Percentiles rank a stretch among this genome's conserved stretches.
Conservation (phyloP, 169 alveolate genomes). For the Cryptosporidium parvum region DNA sequence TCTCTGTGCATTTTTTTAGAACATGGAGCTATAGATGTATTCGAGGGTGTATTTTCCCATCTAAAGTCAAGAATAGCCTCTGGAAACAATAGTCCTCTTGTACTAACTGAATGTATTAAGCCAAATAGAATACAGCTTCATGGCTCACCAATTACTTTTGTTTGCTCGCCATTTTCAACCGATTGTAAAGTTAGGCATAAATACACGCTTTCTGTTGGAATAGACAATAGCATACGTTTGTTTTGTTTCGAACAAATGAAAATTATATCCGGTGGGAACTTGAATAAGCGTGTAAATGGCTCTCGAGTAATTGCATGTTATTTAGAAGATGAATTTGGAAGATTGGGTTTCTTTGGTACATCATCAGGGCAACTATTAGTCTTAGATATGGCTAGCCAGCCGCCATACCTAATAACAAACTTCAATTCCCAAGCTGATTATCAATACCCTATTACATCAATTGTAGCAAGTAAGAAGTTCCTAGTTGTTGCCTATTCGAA, state of each 20-base stretch:
- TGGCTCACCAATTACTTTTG: constrained; percentile 9
- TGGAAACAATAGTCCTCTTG: constrained; percentile 13
- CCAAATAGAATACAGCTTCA: constrained; percentile 47
- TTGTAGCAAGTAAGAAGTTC: background rate
- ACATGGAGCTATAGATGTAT: constrained; percentile 37
- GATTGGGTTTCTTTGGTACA: constrained; percentile 64
- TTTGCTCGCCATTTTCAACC: constrained; percentile 21
- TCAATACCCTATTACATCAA: constrained; percentile 38
- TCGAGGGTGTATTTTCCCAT: background rate
- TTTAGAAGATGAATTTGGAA: constrained; percentile 49
- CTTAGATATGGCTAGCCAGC: constrained; percentile 69
- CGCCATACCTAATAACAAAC: constrained; percentile 52
- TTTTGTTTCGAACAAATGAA: constrained; percentile 67
- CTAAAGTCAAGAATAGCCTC: background rate
- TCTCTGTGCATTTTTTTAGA: constrained; percentile 28
- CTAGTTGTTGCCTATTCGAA: constrained; percentile 51
- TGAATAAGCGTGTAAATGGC: constrained; percentile 48
- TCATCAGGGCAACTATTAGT: constrained; percentile 45
- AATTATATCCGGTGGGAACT: constrained; percentile 67
- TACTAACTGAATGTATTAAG: constrained; percentile 8
- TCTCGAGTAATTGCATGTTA: constrained; percentile 37
- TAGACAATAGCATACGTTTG: constrained; percentile 53
- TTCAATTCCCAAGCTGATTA: constrained; percentile 8
- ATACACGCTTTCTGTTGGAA: constrained; percentile 67
- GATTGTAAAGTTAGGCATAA: constrained; percentile 15